A percentile compares a stretch with the other conserved stretches of the same genome.
Conservation (phyloP, 345 rosid species). For the Lumnitzera racemosa region DNA sequence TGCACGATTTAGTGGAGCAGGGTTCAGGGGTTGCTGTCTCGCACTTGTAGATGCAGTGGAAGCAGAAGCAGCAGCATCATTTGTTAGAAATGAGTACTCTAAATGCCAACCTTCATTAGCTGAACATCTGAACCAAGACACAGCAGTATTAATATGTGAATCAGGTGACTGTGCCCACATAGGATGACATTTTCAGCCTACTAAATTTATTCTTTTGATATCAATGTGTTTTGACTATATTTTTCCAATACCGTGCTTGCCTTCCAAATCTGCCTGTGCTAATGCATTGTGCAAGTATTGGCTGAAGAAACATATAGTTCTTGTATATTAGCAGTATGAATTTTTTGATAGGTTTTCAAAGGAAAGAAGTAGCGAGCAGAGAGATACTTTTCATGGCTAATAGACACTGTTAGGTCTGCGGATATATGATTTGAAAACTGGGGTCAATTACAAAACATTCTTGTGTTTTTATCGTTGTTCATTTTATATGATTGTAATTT, state of each 20-base stretch:
- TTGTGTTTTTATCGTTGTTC: too few species aligned
- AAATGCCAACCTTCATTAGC: conserved; percentile 63
- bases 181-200: conserved; percentile 22
- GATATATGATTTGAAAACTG: too few species aligned
- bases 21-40: conserved; percentile 86
- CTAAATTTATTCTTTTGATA: conserved; percentile 5
- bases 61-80: conserved; percentile 61
- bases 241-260: neutral
- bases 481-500: too few species aligned
- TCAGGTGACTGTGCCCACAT: conserved; percentile 64
- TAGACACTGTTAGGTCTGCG: too few species aligned
- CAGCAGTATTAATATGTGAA: conserved; percentile 59
- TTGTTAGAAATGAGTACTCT: conserved; percentile 48
- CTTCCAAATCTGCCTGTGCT: too few species aligned
- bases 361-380: too few species aligned
- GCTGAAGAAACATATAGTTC: too few species aligned
- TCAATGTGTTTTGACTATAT: neutral
- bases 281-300: too few species aligned
- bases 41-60: conserved; percentile 55
- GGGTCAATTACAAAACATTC: too few species aligned
- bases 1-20: conserved; percentile 90
- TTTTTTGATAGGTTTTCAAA: too few species aligned
- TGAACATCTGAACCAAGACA: conserved; percentile 29
- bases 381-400: too few species aligned
- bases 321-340: too few species aligned